Evolutionary conservation across 176 grass and related monocot genomes (phyloP).

Genomic region (Oryza glumipatula): DNA sequence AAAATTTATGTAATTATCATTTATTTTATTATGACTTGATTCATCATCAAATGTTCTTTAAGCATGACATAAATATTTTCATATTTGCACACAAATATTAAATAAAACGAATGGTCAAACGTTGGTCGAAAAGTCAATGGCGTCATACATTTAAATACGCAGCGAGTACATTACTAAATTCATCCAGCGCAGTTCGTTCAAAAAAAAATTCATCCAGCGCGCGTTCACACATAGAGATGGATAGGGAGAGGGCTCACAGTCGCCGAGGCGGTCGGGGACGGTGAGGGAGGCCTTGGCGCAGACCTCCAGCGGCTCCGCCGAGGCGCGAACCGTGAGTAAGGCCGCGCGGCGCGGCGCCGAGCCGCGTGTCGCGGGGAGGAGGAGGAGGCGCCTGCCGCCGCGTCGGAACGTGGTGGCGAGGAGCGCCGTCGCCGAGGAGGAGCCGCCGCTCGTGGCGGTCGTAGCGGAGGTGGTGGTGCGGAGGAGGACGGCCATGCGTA

Average conservation of each 20-base stretch:
- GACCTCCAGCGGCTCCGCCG: slow-evolving; percentile 65
- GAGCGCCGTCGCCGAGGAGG: slow-evolving; percentile 33
- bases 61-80: too few species aligned
- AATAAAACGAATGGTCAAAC: too few species aligned
- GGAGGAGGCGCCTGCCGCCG: slow-evolving; percentile 10
- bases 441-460: neutral
- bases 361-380: neutral
- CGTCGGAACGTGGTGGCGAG: slow-evolving; percentile 47
- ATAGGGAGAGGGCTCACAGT: slow-evolving; percentile 55
- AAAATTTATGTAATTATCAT: too few species aligned
- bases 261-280: slow-evolving; percentile 68
- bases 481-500: slow-evolving; percentile 46
- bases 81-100: too few species aligned
- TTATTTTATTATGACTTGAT: too few species aligned
- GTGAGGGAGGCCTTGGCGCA: slow-evolving; percentile 77
- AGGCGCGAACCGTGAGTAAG: slow-evolving; percentile 42
- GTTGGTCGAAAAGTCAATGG: too few species aligned
- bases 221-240: neutral
- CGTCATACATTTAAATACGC: too few species aligned
- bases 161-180: neutral
- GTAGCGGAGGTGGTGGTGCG: slow-evolving; percentile 19
- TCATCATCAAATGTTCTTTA: too few species aligned
- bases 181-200: too few species aligned
- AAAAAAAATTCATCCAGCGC: neutral
- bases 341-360: slow-evolving; percentile 19